Evolutionary conservation across 163 green algal species (phyloP), one percentile per base, ranked within the genome.

Genomic region (Prototheca cutis): DNA sequence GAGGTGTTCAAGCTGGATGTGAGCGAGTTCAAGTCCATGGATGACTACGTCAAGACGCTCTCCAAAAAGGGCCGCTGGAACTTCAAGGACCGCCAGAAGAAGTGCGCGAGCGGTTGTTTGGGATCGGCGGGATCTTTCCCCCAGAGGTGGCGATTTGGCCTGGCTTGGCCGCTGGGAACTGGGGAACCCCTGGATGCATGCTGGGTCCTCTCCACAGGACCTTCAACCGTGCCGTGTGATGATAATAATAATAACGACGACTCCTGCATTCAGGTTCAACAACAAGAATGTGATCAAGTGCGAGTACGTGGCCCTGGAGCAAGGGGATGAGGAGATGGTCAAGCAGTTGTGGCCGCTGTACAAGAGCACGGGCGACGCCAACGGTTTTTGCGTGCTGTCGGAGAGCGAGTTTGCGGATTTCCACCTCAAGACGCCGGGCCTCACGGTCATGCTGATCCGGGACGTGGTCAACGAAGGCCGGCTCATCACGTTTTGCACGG

Each of bases 71-170:
- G 45, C 17, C 58, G 63, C 1, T 77, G 69, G 69, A 77, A 77
- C 59, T 72, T 62, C 54, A 77, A 77, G 48, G 69, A 77, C 59
- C 24, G 69, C 27, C 63, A 69, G 49, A 77, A 77, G 39, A 77
- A 77, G 63, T n/a, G n/a, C n/a, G n/a, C 65, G 30, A 63, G 57
- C 21, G 27, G n/a, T n/a, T n/a, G n/a, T n/a, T n/a, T n/a, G n/a
- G n/a, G n/a, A n/a, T n/a, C n/a, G n/a, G n/a, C n/a, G n/a, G n/a
- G n/a, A n/a, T n/a, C n/a, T n/a, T n/a, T n/a, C n/a, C n/a, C n/a
- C n/a, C n/a, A n/a, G n/a, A n/a, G n/a, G n/a, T n/a, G n/a, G n/a
- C n/a, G n/a, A n/a, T n/a, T n/a, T n/a, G n/a, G n/a, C n/a, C n/a
- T n/a, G n/a, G n/a, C n/a, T n/a, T n/a, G n/a, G n/a, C n/a, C n/a